Percentiles rank a stretch among this genome's conserved stretches.
Conservation (phyloP, 441 rosid species). For the Erodium moschatum region DNA sequence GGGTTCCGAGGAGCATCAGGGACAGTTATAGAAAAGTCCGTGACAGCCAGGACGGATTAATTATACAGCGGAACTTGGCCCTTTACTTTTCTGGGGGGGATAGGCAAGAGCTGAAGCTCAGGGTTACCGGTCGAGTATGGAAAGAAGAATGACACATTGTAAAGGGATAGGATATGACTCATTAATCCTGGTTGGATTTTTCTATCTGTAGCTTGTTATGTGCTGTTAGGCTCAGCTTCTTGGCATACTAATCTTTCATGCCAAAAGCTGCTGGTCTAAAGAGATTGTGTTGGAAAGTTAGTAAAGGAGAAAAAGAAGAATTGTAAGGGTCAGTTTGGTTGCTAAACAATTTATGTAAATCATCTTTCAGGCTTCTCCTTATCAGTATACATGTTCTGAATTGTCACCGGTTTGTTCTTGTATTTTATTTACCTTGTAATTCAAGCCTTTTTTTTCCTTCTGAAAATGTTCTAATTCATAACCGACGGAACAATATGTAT, state of each 20-base stretch:
- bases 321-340: background rate
- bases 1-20: conserved; percentile 69
- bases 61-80: conserved; percentile 65
- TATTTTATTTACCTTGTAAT: background rate
- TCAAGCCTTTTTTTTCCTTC: too few relatives aligned
- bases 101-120: conserved; percentile 58
- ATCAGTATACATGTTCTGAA: too few relatives aligned
- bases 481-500: too few relatives aligned
- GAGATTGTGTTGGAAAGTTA: background rate
- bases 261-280: background rate
- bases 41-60: conserved; percentile 75
- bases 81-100: conserved; percentile 69
- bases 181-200: too few relatives aligned
- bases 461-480: too few relatives aligned
- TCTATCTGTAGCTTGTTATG: background rate
- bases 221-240: background rate
- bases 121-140: conserved; percentile 74
- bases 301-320: background rate
- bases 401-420: background rate
- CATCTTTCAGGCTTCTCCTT: background rate
- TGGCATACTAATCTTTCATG: background rate
- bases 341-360: background rate
- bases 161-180: background rate
- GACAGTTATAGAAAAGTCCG: conserved; percentile 74
- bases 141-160: conserved; percentile 42